Percentiles rank a stretch among this genome's conserved stretches.
Evolutionary conservation across 805 yeast genomes (phyloP).

Genomic region (Candida ficus): DNA sequence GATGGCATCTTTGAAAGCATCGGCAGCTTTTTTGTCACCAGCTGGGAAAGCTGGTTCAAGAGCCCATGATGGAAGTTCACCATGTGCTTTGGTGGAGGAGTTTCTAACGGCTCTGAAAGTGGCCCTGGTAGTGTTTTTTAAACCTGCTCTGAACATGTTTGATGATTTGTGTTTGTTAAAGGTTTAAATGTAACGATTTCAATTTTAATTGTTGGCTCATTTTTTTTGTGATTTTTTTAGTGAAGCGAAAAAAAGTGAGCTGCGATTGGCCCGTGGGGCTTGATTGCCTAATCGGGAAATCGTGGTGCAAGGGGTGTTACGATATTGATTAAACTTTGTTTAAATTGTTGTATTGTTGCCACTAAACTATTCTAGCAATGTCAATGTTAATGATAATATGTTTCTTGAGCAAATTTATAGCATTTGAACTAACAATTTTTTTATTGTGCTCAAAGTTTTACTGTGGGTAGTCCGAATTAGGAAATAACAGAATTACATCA

Average conservation of each 20-base stretch:
- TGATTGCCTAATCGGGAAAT: slow-evolving; percentile 19
- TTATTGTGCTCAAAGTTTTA: too few relatives aligned
- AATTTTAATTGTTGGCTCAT: slow-evolving; percentile 7
- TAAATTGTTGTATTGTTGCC: too few relatives aligned
- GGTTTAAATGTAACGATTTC: not conserved
- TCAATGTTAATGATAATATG: too few relatives aligned
- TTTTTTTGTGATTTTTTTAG: slow-evolving; percentile 9
- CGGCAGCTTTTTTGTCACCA: slow-evolving; percentile 40
- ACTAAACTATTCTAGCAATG: too few relatives aligned
- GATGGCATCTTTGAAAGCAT: slow-evolving; percentile 55
- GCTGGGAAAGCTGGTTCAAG: slow-evolving; percentile 44
- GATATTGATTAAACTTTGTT: too few relatives aligned
- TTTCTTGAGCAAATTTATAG: too few relatives aligned
- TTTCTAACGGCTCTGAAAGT: slow-evolving; percentile 18
- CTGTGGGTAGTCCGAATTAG: not conserved
- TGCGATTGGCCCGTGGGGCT: slow-evolving; percentile 16
- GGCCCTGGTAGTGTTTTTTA: slow-evolving; percentile 27
- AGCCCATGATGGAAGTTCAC: slow-evolving; percentile 36
- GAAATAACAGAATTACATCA: slow-evolving; percentile 8
- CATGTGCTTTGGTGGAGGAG: slow-evolving; percentile 17
- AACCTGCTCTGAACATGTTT: slow-evolving; percentile 41
- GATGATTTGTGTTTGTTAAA: not conserved
- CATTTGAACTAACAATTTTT: too few relatives aligned
- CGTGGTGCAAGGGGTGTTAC: not conserved
- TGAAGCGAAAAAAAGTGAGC: not conserved